These are phyloP conservation scores for Leersia perrieri DNA, from an alignment of 176 grass and related monocot genomes.

Conservation along the genomic window DNA sequence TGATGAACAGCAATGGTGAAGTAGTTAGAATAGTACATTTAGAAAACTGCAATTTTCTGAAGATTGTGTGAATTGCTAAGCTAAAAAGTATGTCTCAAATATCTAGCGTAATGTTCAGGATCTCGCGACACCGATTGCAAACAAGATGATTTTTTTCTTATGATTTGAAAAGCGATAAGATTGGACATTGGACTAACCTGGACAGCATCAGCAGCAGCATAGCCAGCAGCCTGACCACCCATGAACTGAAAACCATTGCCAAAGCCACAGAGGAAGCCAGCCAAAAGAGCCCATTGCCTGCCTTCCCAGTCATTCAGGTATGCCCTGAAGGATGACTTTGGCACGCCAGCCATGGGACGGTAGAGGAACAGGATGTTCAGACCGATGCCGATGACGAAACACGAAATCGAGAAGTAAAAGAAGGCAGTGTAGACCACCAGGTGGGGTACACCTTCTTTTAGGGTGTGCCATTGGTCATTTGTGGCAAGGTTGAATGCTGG, in stretches of 20 bases:
- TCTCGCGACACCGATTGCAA: background rate
- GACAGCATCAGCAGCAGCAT: constrained; percentile 96
- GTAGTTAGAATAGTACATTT: background rate
- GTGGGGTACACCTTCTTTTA: constrained; percentile 71
- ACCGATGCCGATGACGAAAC: constrained; percentile 66
- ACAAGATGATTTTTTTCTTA: background rate
- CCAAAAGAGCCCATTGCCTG: constrained; percentile 89
- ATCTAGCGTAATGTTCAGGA: background rate
- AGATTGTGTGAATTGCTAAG: background rate
- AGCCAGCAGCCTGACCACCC: constrained; percentile 94
- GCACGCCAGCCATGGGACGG: constrained; percentile 73
- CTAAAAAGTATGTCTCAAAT: background rate
- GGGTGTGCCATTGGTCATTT: constrained; percentile 86
- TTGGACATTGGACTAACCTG: constrained; percentile 47
- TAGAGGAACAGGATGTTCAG: constrained; percentile 90
- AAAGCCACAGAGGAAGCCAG: constrained; percentile 76
- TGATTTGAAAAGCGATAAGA: background rate
- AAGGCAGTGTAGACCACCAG: constrained; percentile 95
- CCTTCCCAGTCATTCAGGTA: constrained; percentile 90
- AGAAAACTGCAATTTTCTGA: background rate
- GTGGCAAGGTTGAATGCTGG: constrained; percentile 93
- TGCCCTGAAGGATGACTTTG: constrained; percentile 68
- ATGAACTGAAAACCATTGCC: constrained; percentile 98
- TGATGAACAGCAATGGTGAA: constrained; percentile 26
- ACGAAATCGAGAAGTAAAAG: constrained; percentile 97